Conservation (phyloP, 768 basidiomycete species). For the Mycena crocata region DNA sequence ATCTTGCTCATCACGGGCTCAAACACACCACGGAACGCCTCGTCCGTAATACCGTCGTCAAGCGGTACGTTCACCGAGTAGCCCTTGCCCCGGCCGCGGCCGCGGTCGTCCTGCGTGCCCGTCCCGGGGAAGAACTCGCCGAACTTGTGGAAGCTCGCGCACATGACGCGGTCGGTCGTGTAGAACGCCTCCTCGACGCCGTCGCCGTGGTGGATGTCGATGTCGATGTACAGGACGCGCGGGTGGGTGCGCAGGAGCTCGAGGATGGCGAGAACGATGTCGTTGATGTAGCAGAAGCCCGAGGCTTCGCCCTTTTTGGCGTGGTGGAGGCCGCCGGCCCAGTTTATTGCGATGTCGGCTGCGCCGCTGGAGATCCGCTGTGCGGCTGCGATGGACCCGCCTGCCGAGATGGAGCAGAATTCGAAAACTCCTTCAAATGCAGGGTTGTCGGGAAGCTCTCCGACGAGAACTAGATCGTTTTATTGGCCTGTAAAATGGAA, state of each 20-base stretch:
- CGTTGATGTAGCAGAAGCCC: conserved; percentile 99
- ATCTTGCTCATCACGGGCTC: conserved; percentile 92
- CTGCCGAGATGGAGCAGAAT: conserved; percentile 96
- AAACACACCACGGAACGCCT: conserved; percentile 86
- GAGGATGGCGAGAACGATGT: conserved; percentile 94
- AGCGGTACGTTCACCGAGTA: conserved; percentile 95
- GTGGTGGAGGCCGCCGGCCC: conserved; percentile 98
- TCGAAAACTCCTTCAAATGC: conserved; percentile 97
- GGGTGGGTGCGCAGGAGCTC: conserved; percentile 87
- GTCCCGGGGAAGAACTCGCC: conserved; percentile 96
- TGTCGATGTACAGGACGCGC: conserved; percentile 96
- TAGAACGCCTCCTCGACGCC: conserved; percentile 99
- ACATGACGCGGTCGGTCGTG: conserved; percentile 97
- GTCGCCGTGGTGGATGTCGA: conserved; percentile 98
- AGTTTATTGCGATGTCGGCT: conserved; percentile 94
- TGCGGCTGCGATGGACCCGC: conserved; percentile 93
- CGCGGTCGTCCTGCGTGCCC: conserved; percentile 85
- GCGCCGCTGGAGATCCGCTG: conserved; percentile 82
- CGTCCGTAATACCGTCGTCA: conserved; percentile 94
- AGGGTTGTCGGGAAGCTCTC: conserved; percentile 87
- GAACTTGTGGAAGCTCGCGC: conserved; percentile 95
- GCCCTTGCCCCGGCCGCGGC: conserved; percentile 84
- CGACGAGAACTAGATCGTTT: conserved; percentile 68
- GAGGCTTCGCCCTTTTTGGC: conserved; percentile 98
- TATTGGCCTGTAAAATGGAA: conserved; percentile 5